Conservation (phyloP, 192 early-diverging fungal genomes). For the Podila epicladia region DNA sequence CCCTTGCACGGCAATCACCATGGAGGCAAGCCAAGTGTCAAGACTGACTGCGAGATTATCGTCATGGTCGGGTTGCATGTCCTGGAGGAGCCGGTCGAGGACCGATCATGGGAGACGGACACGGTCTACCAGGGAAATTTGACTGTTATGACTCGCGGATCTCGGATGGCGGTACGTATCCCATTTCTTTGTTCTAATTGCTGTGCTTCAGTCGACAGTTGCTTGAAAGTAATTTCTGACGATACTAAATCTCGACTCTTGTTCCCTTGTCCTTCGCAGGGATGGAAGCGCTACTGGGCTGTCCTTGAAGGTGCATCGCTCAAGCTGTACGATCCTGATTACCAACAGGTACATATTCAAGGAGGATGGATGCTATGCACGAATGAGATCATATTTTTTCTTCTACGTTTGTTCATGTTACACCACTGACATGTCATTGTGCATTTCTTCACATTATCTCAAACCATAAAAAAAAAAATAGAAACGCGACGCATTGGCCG, state of each 20-base stretch:
- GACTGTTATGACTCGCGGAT: conserved; percentile 38
- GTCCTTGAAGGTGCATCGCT: conserved; percentile 29
- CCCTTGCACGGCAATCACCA: not conserved
- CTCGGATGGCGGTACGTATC: conserved; percentile 17
- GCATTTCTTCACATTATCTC: not conserved
- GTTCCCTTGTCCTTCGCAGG: not conserved
- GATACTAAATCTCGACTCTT: not conserved
- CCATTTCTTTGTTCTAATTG: not conserved
- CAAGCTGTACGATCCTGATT: conserved; percentile 47
- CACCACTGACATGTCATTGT: not conserved
- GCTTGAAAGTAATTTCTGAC: not conserved
- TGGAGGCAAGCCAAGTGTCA: conserved; percentile 17
- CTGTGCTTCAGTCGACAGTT: not conserved
- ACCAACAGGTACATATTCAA: conserved; percentile 21
- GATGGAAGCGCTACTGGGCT: conserved; percentile 46
- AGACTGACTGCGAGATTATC: conserved; percentile 41
- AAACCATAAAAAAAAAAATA: not conserved
- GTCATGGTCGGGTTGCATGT: conserved; percentile 46
- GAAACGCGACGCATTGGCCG: conserved; percentile 37
- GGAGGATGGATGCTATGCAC: not conserved
- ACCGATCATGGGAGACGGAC: conserved; percentile 40
- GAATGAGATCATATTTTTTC: not conserved
- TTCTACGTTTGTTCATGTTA: not conserved
- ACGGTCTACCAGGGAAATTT: conserved; percentile 20
- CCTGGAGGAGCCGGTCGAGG: conserved; percentile 39